Conservation (phyloP, 176 grass and related monocot species). For the Oryza glumipatula region DNA sequence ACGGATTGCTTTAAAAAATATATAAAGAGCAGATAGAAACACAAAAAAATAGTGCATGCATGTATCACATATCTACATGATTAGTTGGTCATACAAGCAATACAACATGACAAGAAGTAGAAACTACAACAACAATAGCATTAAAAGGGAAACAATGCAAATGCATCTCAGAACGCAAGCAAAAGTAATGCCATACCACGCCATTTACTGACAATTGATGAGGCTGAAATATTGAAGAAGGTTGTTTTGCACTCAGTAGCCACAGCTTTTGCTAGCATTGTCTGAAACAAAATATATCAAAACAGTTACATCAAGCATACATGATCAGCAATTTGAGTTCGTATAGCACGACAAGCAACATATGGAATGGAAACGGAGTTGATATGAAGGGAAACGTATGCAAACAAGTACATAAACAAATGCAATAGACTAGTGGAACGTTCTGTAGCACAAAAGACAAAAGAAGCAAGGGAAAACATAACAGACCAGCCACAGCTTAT, state of each 20-base stretch:
- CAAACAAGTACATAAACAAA: background rate
- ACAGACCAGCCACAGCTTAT: slow-evolving; percentile 7
- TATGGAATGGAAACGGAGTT: background rate
- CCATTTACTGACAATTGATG: slow-evolving; percentile 96
- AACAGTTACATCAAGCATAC: slow-evolving; percentile 14
- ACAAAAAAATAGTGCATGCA: no score
- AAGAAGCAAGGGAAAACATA: slow-evolving; percentile 2
- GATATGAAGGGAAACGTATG: background rate
- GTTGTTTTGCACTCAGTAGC: slow-evolving; percentile 95
- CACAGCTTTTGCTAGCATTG: slow-evolving; percentile 98
- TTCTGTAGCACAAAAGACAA: slow-evolving; percentile 10
- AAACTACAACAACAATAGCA: background rate
- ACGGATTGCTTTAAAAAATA: background rate
- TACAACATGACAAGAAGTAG: background rate
- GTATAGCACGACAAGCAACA: slow-evolving; percentile 2
- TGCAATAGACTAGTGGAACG: background rate
- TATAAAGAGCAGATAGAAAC: background rate
- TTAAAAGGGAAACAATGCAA: slow-evolving; percentile 13
- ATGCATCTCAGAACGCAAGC: slow-evolving; percentile 20
- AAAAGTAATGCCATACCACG: slow-evolving; percentile 55
- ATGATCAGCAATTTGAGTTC: slow-evolving; percentile 32
- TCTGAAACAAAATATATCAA: slow-evolving; percentile 58
- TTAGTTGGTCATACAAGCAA: background rate
- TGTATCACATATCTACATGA: background rate
- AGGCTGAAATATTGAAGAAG: slow-evolving; percentile 99